Evolutionary conservation across 192 early-diverging fungal genomes (phyloP).

Genomic region (Entomortierella lignicola): DNA sequence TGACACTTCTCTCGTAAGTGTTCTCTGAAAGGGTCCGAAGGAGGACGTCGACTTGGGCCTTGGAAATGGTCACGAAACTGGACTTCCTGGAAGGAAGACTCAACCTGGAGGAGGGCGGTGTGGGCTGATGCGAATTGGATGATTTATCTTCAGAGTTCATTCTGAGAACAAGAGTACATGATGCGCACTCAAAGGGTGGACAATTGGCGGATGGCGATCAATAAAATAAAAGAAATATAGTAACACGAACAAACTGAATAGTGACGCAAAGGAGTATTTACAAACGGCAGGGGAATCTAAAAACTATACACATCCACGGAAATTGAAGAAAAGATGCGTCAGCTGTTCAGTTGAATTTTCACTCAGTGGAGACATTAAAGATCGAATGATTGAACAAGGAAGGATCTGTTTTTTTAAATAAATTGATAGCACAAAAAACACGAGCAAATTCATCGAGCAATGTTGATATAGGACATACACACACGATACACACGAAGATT

Average conservation of each 20-base stretch:
- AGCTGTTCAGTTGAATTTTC: not conserved
- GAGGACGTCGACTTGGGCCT: constrained; percentile 66
- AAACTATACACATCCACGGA: too few species aligned
- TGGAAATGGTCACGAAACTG: constrained; percentile 65
- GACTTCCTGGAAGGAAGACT: constrained; percentile 58
- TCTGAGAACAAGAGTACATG: constrained; percentile 61
- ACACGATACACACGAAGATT: not conserved
- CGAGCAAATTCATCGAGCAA: too few species aligned
- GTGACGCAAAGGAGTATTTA: not conserved
- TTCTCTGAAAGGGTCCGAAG: constrained; percentile 64
- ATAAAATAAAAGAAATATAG: not conserved
- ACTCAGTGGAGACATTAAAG: not conserved
- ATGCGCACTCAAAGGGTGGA: constrained; percentile 36
- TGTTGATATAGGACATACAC: too few species aligned
- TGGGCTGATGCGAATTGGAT: constrained; percentile 54
- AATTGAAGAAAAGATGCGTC: not conserved
- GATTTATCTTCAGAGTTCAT: constrained; percentile 70
- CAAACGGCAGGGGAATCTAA: not conserved
- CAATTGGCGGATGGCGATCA: not conserved
- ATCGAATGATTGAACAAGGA: not conserved
- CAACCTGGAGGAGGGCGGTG: constrained; percentile 59
- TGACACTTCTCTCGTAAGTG: constrained; percentile 59
- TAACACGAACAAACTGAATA: not conserved
- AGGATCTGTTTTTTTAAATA: too few species aligned
- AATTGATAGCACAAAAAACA: too few species aligned